Evolutionary conservation across 345 rosid species (phyloP).

Genomic region (Brassica carinata): DNA sequence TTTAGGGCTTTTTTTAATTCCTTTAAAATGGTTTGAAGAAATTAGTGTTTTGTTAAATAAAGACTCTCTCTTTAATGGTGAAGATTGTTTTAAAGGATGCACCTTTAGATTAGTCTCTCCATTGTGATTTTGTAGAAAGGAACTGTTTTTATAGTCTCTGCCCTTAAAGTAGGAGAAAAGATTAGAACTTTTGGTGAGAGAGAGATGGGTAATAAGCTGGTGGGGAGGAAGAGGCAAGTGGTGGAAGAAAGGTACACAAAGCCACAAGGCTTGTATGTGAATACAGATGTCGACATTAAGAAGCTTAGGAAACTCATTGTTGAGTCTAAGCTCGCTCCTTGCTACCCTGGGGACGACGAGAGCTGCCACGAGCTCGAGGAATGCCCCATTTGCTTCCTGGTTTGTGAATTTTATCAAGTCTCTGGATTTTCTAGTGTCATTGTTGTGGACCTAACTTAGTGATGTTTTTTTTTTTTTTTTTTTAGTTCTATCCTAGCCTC

Average conservation of each 20-base stretch:
- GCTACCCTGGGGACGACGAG: conserved; percentile 96
- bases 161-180: neutral
- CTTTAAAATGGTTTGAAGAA: neutral
- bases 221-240: conserved; percentile 85
- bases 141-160: neutral
- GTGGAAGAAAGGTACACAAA: conserved; percentile 89
- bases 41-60: conserved; percentile 33
- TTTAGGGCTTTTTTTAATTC: conserved; percentile 20
- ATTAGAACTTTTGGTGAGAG: neutral
- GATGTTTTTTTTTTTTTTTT: conserved; percentile 25
- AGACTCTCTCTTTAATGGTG: conserved; percentile 7
- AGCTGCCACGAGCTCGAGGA: conserved; percentile 78
- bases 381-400: conserved; percentile 98
- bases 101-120: conserved; percentile 10
- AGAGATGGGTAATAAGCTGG: conserved; percentile 93
- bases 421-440: neutral
- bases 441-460: conserved; percentile 13
- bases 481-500: conserved; percentile 91
- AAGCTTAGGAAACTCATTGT: conserved; percentile 92
- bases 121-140: conserved; percentile 6
- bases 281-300: conserved; percentile 92
- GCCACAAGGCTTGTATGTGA: conserved; percentile 89
- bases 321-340: conserved; percentile 96
- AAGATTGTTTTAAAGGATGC: conserved; percentile 18
- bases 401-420: conserved; percentile 37